Conservation (phyloP, 345 rosid species). For the Anacardium occidentale region DNA sequence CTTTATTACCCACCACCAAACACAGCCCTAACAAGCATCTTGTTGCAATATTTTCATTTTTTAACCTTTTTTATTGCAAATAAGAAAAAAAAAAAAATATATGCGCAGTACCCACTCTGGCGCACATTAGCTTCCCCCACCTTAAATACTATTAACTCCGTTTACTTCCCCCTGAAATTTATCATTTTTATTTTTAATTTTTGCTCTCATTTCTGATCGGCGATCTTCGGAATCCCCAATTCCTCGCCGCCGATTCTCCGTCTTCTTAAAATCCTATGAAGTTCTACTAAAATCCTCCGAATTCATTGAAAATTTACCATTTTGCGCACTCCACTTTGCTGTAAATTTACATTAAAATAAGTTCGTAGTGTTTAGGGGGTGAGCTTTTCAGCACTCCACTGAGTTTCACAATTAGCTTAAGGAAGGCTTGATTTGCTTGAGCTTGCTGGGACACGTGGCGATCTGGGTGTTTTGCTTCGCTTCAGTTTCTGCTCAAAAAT, state of each 20-base stretch:
- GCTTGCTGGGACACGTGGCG: conserved; percentile 50
- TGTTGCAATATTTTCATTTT: background rate
- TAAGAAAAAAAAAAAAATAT: background rate
- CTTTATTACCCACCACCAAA: conserved; percentile 25
- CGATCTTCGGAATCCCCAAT: conserved; percentile 44
- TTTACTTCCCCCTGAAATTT: conserved; percentile 44
- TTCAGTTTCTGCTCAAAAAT: conserved; percentile 40
- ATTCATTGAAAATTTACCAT: conserved; percentile 1
- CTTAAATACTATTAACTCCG: conserved; percentile 50
- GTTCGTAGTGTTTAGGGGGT: conserved; percentile 19
- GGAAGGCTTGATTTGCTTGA: conserved; percentile 50
- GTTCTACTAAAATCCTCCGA: conserved; percentile 20
- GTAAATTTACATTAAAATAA: background rate
- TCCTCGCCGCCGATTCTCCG: conserved; percentile 43
- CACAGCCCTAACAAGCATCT: conserved; percentile 16
- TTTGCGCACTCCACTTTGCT: conserved; percentile 19
- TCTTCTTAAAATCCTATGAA: background rate
- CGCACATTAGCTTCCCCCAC: conserved; percentile 35
- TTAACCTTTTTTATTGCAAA: background rate
- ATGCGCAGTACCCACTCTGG: conserved; percentile 30
- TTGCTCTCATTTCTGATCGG: conserved; percentile 36
- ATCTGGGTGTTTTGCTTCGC: conserved; percentile 52
- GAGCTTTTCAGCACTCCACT: conserved; percentile 17
- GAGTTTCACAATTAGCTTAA: conserved; percentile 35
- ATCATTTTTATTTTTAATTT: conserved; percentile 41